Evolutionary conservation across 2,329 filamentous ascomycete genomes (phyloP), one percentile per base, ranked within the genome.

Genomic region (Coniella vitis): DNA sequence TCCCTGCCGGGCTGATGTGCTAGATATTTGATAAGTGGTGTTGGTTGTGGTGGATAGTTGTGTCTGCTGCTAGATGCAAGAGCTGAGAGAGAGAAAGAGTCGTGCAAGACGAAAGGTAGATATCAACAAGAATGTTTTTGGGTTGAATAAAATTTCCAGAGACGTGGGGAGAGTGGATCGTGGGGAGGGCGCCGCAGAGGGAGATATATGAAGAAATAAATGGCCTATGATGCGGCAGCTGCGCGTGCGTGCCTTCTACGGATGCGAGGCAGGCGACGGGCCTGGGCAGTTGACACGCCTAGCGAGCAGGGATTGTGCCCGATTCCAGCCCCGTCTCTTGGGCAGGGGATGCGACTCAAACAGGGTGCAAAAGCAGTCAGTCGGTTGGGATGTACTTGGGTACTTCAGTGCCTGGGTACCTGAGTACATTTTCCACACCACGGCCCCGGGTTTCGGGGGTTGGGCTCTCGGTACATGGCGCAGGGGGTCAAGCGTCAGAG

Each of bases 131-230:
- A 34, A 5, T 10, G 35, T 40, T 37, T 16, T 22, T 51, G 45
- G 40, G 25, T 5, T 45, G 45, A 20, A 40, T 37, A 35, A 4
- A 19, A 21, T 20, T 38, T 38, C 10, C 14, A 22, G 20, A 38
- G n/a, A 20, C 41, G 44, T 12, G 44, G 20, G 41, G 31, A 43
- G 43, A n/a, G 29, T 47, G 47, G 38, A 40, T 36, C 38, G 29
- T 25, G n/a, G 36, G n/a, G 47, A 49, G 47, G 47, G 47, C 47
- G 51, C 35, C 51, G 25, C 47, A 48, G 10, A 29, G 49, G 49
- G 37, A 44, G 32, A 50, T 53, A 53, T 53, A 53, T 50, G 51
- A 47, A 43, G 49, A 43, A 49, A 43, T n/a, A n/a, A n/a, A n/a
- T n/a, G n/a, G 42, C 43, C 44, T 38, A 48, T 48, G 34, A 29